Evolutionary conservation across 805 yeast genomes (phyloP).

Genomic region (Starmerella etchellsii): DNA sequence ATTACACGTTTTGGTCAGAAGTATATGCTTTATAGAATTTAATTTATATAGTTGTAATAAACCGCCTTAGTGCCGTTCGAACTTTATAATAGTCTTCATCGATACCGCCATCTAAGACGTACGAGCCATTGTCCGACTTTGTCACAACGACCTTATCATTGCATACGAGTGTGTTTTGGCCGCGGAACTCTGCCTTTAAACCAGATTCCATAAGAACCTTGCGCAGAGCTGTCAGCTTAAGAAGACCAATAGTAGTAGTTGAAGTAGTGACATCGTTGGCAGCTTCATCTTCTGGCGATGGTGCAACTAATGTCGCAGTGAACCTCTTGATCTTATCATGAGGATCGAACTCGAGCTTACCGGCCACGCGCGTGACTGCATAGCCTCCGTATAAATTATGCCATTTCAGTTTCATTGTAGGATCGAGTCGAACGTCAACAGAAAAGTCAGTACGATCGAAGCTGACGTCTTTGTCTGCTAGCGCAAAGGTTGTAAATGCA

Average conservation of each 20-base stretch:
- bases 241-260: constrained; percentile 55
- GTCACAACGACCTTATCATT: constrained; percentile 64
- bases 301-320: constrained; percentile 8
- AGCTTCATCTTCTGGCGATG: neutral
- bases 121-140: constrained; percentile 68
- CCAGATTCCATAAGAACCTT: constrained; percentile 45
- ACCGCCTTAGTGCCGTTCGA: constrained; percentile 18
- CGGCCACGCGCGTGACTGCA: constrained; percentile 69
- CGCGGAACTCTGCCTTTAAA: constrained; percentile 72
- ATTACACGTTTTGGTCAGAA: constrained; percentile 17
- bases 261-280: neutral
- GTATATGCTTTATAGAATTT: constrained; percentile 8
- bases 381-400: constrained; percentile 71
- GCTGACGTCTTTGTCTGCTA: constrained; percentile 9
- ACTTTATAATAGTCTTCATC: constrained; percentile 53
- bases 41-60: constrained; percentile 16
- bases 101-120: constrained; percentile 73
- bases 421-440: constrained; percentile 45
- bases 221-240: constrained; percentile 68
- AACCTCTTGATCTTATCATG: constrained; percentile 7
- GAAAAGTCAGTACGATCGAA: constrained; percentile 16
- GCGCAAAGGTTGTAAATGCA: constrained; percentile 1
- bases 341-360: constrained; percentile 31
- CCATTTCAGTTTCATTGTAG: constrained; percentile 61
- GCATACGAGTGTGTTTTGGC: constrained; percentile 84